Base-by-base conservation (phyloP, 1,139 yeast species). In the Petasospora fabianii region DNA sequence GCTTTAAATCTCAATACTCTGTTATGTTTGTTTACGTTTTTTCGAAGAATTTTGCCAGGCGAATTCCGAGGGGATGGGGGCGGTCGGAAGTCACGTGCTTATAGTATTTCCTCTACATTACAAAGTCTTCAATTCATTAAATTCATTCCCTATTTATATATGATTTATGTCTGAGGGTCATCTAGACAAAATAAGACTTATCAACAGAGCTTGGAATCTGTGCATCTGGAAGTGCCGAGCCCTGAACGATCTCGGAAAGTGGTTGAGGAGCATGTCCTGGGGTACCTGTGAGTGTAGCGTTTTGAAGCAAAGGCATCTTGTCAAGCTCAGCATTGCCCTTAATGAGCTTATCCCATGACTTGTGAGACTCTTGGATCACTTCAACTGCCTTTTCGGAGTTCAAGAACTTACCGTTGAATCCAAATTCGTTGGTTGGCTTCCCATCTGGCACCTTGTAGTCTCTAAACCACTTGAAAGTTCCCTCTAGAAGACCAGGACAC, bases 371-470 rank as follows among this genome's bases (percentile, higher is more conserved):
- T 47, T 75, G 67, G 49, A 90, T 71, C 39, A 87, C 72, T 48
- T 75, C 77, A 52, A 82, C 66, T 24, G 97, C 90, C 55, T 82
- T 78, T 48, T 75, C 72, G 55, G 75, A 75, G 69, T 76, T 75
- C 61, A 80, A 73, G 67, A 84, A 84, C 59, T 84, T 78, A 44
- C 95, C 96, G 44, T 82, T 69, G 71, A 83, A 85, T 15, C 94
- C 95, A 60, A 90, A 90, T 58, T 75, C 75, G 66, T 90, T 90
- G 60, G 75, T 81, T 44, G 90, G 86, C 69, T 90, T 90, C 28
- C 96, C 96, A 57, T 85, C 94, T 30, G 98, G 98, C 43, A 86
- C 76, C 67, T 92, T 92, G 75, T 92, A 92, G 63, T 84, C 83
- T 68, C 90, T 83, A 73, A 92, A 90, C 98, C 98, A 92, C 60